These are phyloP conservation scores for Abelmoschus esculentus DNA, from an alignment of 345 rosid species.

Conservation along the genomic window DNA sequence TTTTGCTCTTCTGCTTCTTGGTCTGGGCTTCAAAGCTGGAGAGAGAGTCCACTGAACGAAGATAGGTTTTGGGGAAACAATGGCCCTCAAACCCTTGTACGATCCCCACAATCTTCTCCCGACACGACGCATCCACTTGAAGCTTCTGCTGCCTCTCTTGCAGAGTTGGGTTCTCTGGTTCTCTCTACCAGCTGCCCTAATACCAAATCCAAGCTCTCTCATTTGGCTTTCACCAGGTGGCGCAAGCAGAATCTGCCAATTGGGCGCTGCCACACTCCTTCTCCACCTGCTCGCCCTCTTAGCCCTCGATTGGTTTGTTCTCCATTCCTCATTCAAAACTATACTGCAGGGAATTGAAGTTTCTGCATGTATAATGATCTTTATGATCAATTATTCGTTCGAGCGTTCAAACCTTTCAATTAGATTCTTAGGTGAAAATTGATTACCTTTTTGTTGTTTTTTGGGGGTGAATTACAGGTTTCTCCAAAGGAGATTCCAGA, in stretches of 20 bases:
- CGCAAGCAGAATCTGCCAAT: constrained; percentile 48
- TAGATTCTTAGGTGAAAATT: not conserved
- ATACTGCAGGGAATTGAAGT: too few species aligned
- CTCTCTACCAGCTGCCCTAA: constrained; percentile 67
- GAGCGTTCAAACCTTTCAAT: too few species aligned
- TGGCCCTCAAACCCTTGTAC: constrained; percentile 45
- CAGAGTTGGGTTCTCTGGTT: constrained; percentile 77
- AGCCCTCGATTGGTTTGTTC: constrained; percentile 57
- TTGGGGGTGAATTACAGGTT: constrained; percentile 35
- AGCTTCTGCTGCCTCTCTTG: constrained; percentile 59
- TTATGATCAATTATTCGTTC: not conserved
- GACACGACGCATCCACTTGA: not conserved
- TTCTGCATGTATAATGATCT: too few species aligned
- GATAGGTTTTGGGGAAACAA: constrained; percentile 69
- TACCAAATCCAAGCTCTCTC: constrained; percentile 62
- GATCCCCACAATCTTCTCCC: not conserved
- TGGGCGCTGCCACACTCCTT: constrained; percentile 52
- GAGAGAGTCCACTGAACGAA: constrained; percentile 51
- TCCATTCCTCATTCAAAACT: too few species aligned
- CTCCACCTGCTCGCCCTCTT: constrained; percentile 65
- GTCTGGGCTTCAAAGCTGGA: constrained; percentile 69
- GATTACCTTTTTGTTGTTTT: not conserved
- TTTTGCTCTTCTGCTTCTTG: constrained; percentile 43
- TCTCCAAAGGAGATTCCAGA: constrained; percentile 64
- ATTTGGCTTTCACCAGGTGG: constrained; percentile 75